phyloP scores from a whole-genome alignment of 1,284 basidiomycete genomes.

The Cutaneotrichosporon mucoides region DNA sequence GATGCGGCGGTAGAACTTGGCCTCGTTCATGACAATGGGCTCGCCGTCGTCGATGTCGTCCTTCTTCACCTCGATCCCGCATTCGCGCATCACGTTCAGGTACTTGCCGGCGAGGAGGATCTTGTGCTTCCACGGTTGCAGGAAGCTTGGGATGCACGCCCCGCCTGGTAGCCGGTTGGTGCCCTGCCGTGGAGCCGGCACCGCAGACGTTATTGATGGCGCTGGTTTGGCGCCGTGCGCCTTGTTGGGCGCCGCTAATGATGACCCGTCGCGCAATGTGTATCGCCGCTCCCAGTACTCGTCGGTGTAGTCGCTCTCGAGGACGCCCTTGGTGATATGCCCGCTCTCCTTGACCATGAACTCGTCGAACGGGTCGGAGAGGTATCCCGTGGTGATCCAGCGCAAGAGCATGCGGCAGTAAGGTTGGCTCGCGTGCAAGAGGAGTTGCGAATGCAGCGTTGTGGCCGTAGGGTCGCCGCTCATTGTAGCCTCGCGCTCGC shows the following conservation, averaged over 20 bases:
- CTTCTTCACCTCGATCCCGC: slow-evolving; percentile 71
- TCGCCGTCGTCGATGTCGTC: slow-evolving; percentile 33
- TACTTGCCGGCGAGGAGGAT: slow-evolving; percentile 92
- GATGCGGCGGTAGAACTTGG: slow-evolving; percentile 82
- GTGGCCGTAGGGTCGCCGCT: slow-evolving; percentile 81
- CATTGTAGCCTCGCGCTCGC: slow-evolving; percentile 77
- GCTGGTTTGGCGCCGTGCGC: slow-evolving; percentile 48
- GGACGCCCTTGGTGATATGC: slow-evolving; percentile 77
- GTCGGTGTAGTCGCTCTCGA: slow-evolving; percentile 90
- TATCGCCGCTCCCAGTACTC: slow-evolving; percentile 95
- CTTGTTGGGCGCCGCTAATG: slow-evolving; percentile 31
- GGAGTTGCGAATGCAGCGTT: slow-evolving; percentile 67
- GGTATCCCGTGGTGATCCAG: slow-evolving; percentile 75
- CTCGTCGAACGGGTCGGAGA: slow-evolving; percentile 86
- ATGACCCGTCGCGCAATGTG: slow-evolving; percentile 80
- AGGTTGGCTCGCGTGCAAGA: slow-evolving; percentile 74
- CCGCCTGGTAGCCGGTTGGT: slow-evolving; percentile 82
- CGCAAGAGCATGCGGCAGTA: slow-evolving; percentile 77
- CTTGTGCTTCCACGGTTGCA: slow-evolving; percentile 93
- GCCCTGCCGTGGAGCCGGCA: slow-evolving; percentile 63
- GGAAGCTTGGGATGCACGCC: slow-evolving; percentile 77
- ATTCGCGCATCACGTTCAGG: slow-evolving; percentile 90
- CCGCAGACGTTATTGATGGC: slow-evolving; percentile 64
- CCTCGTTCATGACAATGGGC: slow-evolving; percentile 66
- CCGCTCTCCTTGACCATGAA: slow-evolving; percentile 87